Evolutionary conservation across 495 filamentous ascomycete genomes (phyloP), one percentile per base, ranked within the genome.

Genomic region (Penicillium alfredii): DNA sequence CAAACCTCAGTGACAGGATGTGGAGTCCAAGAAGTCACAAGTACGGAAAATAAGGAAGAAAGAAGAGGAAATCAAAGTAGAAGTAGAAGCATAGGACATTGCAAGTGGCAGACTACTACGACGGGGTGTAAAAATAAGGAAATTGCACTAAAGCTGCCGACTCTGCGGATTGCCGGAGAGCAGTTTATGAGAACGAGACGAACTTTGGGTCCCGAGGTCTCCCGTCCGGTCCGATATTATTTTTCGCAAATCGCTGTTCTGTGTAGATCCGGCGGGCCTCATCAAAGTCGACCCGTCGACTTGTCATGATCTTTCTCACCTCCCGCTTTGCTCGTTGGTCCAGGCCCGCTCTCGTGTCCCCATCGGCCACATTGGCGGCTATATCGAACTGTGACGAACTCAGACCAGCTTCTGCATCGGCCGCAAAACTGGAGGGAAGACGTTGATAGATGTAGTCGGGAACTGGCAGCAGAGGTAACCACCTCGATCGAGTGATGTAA

Each of bases 181-280:
- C n/a, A 17, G 19, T 30, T 71, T 50, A 93, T 16, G 86, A 92
- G 61, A 95, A 95, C 37, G 84, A 89, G 8, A 95, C 86, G 55
- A 94, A 93, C 69, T 94, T 95, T 38, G 88, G 87, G 72, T 96
- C 92, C 57, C 79, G 78, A 33, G 92, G 92, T 51, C 78, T 64
- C 21, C 93, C 92, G 60, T 97, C 93, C 10, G 81, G 69, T 8
- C 79, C 88, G 53, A 98, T 96, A 36, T 83, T 82, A 51, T 94
- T 86, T 55, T 79, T 86, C 47, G 73, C 74, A 52, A 98, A 92
- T 43, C 81, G 70, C 42, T 86, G 76, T 68, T 94, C 80, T 51
- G 84, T 89, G 51, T 82, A 90, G 13, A 89, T 72, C 32, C 83
- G 68, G 40, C 92, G 72, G 16, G 92, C 92, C 67, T 98, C 88